These are phyloP conservation scores for Termitomyces sp. DNA, from an alignment of 768 basidiomycete genomes.

Conservation along the genomic window DNA sequence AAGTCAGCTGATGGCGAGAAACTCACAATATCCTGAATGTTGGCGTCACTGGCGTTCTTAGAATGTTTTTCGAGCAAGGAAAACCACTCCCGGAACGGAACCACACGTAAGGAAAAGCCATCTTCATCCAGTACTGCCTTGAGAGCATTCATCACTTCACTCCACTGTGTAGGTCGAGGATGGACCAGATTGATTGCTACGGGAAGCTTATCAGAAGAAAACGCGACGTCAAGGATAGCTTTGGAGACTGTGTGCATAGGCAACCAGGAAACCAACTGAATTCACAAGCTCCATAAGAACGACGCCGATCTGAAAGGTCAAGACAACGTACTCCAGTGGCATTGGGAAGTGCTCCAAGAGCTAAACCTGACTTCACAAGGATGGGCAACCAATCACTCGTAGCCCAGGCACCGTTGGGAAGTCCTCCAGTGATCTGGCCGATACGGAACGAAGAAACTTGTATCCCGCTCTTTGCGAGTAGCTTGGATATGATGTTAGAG, in stretches of 20 bases:
- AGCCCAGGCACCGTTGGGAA: too few species aligned
- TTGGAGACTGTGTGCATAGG: slow-evolving; percentile 30
- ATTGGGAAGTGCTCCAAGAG: slow-evolving; percentile 26
- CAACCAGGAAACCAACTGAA: slow-evolving; percentile 39
- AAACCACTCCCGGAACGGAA: slow-evolving; percentile 18
- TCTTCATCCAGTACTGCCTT: neutral
- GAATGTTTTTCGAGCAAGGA: slow-evolving; percentile 13
- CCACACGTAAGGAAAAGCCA: neutral
- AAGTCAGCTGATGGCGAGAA: neutral
- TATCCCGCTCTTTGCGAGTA: too few species aligned
- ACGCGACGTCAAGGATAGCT: slow-evolving; percentile 28
- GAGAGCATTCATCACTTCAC: slow-evolving; percentile 22
- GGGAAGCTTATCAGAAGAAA: slow-evolving; percentile 20
- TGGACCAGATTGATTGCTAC: slow-evolving; percentile 35
- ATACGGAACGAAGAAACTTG: too few species aligned
- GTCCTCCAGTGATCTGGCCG: too few species aligned
- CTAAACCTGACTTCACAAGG: slow-evolving; percentile 32
- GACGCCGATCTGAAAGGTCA: neutral
- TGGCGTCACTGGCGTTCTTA: slow-evolving; percentile 1
- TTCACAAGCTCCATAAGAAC: neutral
- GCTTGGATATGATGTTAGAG: too few species aligned
- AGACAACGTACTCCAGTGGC: slow-evolving; percentile 28
- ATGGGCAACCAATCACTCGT: slow-evolving; percentile 37
- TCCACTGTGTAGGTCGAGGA: slow-evolving; percentile 34
- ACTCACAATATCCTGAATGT: slow-evolving; percentile 9